A percentile compares a stretch with the other conserved stretches of the same genome.
phyloP scores from a whole-genome alignment of 345 rosid species.

The Syzygium grande region DNA sequence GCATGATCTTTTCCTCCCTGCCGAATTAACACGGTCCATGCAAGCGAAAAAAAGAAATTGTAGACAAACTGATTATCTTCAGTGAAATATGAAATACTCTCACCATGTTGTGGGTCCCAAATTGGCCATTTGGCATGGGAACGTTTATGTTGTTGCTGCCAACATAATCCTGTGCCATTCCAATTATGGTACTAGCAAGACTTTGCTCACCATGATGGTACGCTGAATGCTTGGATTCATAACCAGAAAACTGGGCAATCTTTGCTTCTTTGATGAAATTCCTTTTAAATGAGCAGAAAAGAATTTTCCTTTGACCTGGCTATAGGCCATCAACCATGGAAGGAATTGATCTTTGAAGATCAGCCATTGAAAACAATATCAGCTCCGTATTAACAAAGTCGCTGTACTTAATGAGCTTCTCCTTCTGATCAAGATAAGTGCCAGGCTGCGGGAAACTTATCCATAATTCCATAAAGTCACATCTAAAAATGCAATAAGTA shows the following conservation, averaged over 20 bases:
- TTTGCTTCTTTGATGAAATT: slow-evolving; percentile 66
- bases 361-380: slow-evolving; percentile 91
- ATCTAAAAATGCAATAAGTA: background rate
- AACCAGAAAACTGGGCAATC: slow-evolving; percentile 83
- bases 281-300: slow-evolving; percentile 80
- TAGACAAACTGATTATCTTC: background rate
- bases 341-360: slow-evolving; percentile 93
- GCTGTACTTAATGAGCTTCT: slow-evolving; percentile 57
- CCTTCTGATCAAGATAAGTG: slow-evolving; percentile 72
- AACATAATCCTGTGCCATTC: slow-evolving; percentile 94
- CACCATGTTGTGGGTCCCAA: slow-evolving; percentile 77
- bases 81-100: slow-evolving; percentile 1
- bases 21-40: background rate
- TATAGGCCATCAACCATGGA: slow-evolving; percentile 96
- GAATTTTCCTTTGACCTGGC: slow-evolving; percentile 96
- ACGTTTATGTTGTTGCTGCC: slow-evolving; percentile 97
- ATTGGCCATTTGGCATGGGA: slow-evolving; percentile 72
- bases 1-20: slow-evolving; percentile 99
- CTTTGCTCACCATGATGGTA: slow-evolving; percentile 97
- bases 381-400: slow-evolving; percentile 97
- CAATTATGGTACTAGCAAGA: slow-evolving; percentile 69
- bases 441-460: slow-evolving; percentile 59
- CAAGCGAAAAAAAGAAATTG: background rate
- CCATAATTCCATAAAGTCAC: background rate
- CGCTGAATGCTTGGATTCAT: slow-evolving; percentile 88